phyloP scores from a whole-genome alignment of 2,329 filamentous ascomycete species.

The Thelonectria rubi region DNA sequence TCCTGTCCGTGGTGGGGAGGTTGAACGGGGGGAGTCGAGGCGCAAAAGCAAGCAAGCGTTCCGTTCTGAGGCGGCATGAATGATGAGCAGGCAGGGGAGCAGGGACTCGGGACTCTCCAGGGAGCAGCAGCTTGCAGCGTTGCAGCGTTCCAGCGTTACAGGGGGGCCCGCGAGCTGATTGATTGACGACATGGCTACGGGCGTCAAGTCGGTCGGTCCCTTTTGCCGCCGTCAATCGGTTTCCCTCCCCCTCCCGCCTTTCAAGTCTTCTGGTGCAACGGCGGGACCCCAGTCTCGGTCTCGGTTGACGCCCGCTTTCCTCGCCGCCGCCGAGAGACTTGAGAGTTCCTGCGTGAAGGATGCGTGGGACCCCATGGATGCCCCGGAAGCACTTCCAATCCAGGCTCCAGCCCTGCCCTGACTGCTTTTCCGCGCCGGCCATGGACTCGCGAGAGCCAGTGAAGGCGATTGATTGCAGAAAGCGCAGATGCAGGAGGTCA shows the following conservation, averaged over 20 bases:
- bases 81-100: constrained; percentile 16
- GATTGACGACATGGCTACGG: constrained; percentile 23
- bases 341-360: constrained; percentile 37
- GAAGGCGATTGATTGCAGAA: constrained; percentile 1
- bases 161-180: constrained; percentile 9
- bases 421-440: background rate
- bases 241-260: too few relatives aligned
- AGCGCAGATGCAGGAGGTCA: constrained; percentile 7
- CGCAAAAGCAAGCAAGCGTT: background rate
- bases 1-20: constrained; percentile 12
- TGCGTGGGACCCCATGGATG: constrained; percentile 34
- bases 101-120: too few relatives aligned
- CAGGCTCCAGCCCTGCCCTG: background rate
- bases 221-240: constrained; percentile 22
- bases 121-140: too few relatives aligned
- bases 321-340: constrained; percentile 24
- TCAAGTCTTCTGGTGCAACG: too few relatives aligned
- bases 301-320: constrained; percentile 22
- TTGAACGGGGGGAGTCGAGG: constrained; percentile 9
- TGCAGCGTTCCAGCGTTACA: constrained; percentile 3
- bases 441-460: background rate
- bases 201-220: constrained; percentile 22
- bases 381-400: constrained; percentile 15
- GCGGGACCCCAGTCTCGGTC: constrained; percentile 21
- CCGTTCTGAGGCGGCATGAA: constrained; percentile 22